Conservation (phyloP, 2,329 filamentous ascomycete species). For the Chaetomium sp. region DNA sequence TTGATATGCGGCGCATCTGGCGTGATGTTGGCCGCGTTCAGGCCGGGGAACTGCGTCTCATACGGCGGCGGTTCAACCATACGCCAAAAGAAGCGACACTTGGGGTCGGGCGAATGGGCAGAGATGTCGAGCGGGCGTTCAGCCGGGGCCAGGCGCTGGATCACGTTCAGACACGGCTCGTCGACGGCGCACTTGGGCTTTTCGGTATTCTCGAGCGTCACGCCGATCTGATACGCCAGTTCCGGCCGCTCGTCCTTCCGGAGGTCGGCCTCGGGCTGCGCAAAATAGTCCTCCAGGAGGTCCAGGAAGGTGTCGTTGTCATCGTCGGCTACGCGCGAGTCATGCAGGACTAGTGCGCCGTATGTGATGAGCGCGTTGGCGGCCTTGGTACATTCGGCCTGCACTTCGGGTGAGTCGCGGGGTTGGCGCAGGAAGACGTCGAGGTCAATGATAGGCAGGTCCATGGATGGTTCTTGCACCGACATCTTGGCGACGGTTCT, state of each 20-base stretch:
- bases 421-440: conserved; percentile 47
- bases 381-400: conserved; percentile 47
- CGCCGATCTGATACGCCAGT: conserved; percentile 54
- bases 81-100: conserved; percentile 58
- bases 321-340: conserved; percentile 49
- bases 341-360: conserved; percentile 54
- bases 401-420: conserved; percentile 37
- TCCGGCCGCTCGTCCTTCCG: conserved; percentile 49
- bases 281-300: conserved; percentile 59
- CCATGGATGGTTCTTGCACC: conserved; percentile 36
- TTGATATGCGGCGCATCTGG: conserved; percentile 44
- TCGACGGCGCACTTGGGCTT: conserved; percentile 58
- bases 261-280: conserved; percentile 44
- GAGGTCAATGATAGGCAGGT: conserved; percentile 54
- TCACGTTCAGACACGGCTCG: conserved; percentile 53
- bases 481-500: background rate
- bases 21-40: conserved; percentile 50
- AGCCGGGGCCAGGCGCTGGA: conserved; percentile 45
- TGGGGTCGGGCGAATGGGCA: conserved; percentile 52
- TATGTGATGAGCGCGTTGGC: conserved; percentile 53
- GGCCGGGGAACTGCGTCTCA: conserved; percentile 46
- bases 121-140: conserved; percentile 53
- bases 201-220: conserved; percentile 57
- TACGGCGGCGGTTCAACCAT: conserved; percentile 51
- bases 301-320: conserved; percentile 54